Evolutionary conservation across 176 grass and related monocot genomes (phyloP).

Genomic region (Chloris gayana): DNA sequence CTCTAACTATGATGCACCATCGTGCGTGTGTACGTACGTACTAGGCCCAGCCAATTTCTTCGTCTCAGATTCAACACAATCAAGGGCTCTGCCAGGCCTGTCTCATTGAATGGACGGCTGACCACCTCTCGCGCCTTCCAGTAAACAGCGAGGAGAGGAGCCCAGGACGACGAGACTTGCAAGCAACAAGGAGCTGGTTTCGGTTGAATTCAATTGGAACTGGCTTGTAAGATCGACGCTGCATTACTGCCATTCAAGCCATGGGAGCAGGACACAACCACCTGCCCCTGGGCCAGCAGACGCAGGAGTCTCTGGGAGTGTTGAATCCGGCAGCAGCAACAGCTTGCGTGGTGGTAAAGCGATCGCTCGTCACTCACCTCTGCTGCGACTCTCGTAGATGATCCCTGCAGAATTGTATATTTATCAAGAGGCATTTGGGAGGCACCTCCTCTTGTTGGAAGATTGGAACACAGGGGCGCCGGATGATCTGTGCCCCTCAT

Average conservation of each 20-base stretch:
- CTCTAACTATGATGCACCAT: slow-evolving; percentile 53
- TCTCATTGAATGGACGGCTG: slow-evolving; percentile 47
- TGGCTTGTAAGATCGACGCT: slow-evolving; percentile 31
- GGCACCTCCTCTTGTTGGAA: slow-evolving; percentile 45
- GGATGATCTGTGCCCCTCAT: slow-evolving; percentile 24
- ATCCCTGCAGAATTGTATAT: neutral
- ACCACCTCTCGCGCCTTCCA: slow-evolving; percentile 17
- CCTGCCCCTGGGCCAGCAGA: slow-evolving; percentile 36
- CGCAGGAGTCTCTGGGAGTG: slow-evolving; percentile 9
- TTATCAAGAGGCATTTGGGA: slow-evolving; percentile 46
- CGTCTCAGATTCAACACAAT: slow-evolving; percentile 63
- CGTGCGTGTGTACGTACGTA: neutral
- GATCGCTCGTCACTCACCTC: slow-evolving; percentile 23
- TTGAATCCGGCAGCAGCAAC: neutral
- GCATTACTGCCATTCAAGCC: slow-evolving; percentile 48
- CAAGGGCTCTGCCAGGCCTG: slow-evolving; percentile 44
- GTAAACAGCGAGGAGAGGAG: neutral
- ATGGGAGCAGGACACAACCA: slow-evolving; percentile 39
- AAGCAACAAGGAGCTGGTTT: slow-evolving; percentile 49
- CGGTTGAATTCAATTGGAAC: slow-evolving; percentile 28
- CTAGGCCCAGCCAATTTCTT: slow-evolving; percentile 40
- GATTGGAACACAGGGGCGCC: slow-evolving; percentile 27
- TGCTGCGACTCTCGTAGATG: slow-evolving; percentile 13
- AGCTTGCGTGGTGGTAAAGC: slow-evolving; percentile 43
- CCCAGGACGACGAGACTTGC: slow-evolving; percentile 23